Conservation (phyloP, 805 yeast genomes). For the Metschnikowia bowlesiae region DNA sequence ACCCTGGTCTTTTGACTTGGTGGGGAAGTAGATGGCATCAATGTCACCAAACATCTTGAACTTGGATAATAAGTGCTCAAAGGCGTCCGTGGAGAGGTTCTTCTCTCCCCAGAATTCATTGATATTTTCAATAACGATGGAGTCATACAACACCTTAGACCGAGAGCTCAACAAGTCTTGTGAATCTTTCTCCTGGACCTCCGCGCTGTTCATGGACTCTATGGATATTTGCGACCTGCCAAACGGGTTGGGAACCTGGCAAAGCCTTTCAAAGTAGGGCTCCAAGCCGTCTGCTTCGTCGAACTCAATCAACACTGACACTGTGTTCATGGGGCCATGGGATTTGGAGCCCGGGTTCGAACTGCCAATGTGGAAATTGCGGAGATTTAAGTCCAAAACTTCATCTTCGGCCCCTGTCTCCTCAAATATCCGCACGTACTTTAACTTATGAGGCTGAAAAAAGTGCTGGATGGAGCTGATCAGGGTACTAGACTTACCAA, state of each 20-base stretch:
- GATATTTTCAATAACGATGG: conserved; percentile 39
- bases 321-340: neutral
- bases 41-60: conserved; percentile 47
- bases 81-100: conserved; percentile 3
- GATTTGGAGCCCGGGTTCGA: neutral
- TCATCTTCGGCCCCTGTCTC: neutral
- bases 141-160: conserved; percentile 17
- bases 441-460: conserved; percentile 1
- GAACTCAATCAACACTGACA: conserved; percentile 1
- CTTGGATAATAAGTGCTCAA: conserved; percentile 35
- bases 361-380: neutral
- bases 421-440: neutral
- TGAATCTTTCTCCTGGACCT: neutral
- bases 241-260: neutral
- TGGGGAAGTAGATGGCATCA: conserved; percentile 52
- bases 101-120: conserved; percentile 49
- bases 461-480: conserved; percentile 1
- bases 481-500: conserved; percentile 1
- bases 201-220: neutral
- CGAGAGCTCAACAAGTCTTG: neutral
- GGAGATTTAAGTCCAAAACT: neutral
- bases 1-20: conserved; percentile 20
- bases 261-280: neutral
- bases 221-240: neutral
- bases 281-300: neutral